phyloP scores from a whole-genome alignment of 495 filamentous ascomycete species.

The Xylona heveae region DNA sequence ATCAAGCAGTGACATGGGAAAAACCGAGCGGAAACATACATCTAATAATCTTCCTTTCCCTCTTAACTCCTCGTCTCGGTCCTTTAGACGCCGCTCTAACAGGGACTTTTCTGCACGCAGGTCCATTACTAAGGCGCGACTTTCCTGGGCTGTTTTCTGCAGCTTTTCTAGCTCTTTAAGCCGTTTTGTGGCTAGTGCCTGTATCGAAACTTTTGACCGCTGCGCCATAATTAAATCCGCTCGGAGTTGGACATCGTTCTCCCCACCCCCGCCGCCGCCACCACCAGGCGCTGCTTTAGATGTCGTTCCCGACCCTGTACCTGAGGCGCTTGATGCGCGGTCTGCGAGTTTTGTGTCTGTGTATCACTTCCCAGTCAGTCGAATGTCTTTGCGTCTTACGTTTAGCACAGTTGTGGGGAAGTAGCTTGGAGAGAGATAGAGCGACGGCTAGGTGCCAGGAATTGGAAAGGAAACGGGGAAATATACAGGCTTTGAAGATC shows the following conservation, averaged over 20 bases:
- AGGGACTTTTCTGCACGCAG: constrained; percentile 39
- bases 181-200: constrained; percentile 32
- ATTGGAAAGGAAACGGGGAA: constrained; percentile 1
- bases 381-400: neutral
- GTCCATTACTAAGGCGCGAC: constrained; percentile 32
- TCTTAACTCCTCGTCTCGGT: constrained; percentile 66
- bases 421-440: no score
- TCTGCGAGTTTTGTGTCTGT: constrained; percentile 50
- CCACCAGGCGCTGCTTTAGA: neutral
- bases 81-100: constrained; percentile 40
- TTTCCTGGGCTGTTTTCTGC: constrained; percentile 29
- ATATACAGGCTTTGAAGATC: constrained; percentile 36
- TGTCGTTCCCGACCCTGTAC: neutral
- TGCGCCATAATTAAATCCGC: constrained; percentile 51
- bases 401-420: no score
- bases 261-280: neutral
- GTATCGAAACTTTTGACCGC: constrained; percentile 43
- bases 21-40: constrained; percentile 19
- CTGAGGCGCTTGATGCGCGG: constrained; percentile 13
- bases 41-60: constrained; percentile 66
- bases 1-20: neutral
- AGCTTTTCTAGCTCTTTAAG: constrained; percentile 38
- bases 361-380: neutral
- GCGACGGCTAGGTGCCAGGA: neutral
- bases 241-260: constrained; percentile 2